Evolutionary conservation across 768 basidiomycete genomes (phyloP).

Genomic region (Dendrothele bispora): DNA sequence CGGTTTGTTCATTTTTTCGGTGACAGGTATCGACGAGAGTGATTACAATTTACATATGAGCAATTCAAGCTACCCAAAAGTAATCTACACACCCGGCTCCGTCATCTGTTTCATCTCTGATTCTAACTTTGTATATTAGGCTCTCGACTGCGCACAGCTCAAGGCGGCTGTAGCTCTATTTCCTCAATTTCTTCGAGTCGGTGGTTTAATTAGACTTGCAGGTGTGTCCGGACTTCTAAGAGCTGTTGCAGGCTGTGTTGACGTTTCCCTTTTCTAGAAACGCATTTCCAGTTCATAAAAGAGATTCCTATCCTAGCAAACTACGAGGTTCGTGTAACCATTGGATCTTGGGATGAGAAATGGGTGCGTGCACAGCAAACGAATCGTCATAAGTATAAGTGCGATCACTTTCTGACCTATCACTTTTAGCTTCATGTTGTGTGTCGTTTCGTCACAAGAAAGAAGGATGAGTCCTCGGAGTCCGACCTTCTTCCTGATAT

Average conservation of each 20-base stretch:
- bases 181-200: conserved; percentile 40
- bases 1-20: not conserved
- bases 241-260: not conserved
- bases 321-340: conserved; percentile 44
- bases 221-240: conserved; percentile 18
- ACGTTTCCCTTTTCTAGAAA: conserved; percentile 25
- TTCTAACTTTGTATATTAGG: conserved; percentile 1
- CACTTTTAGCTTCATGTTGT: conserved; percentile 41
- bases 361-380: conserved; percentile 39
- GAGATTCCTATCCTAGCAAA: conserved; percentile 46
- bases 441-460: conserved; percentile 44
- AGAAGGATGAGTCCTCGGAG: conserved; percentile 11
- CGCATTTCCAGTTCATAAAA: conserved; percentile 49
- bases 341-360: conserved; percentile 54
- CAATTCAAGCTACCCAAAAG: conserved; percentile 82
- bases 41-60: conserved; percentile 78
- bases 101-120: not conserved
- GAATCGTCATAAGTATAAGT: not conserved
- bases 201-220: conserved; percentile 46
- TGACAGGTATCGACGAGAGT: conserved; percentile 64
- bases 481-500: not conserved
- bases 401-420: not conserved
- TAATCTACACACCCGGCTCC: conserved; percentile 19
- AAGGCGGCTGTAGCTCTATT: conserved; percentile 17
- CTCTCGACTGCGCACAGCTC: conserved; percentile 4